These are phyloP conservation scores for Cucumis melo DNA, from an alignment of 306 rosid genomes.

Conservation along the genomic window DNA sequence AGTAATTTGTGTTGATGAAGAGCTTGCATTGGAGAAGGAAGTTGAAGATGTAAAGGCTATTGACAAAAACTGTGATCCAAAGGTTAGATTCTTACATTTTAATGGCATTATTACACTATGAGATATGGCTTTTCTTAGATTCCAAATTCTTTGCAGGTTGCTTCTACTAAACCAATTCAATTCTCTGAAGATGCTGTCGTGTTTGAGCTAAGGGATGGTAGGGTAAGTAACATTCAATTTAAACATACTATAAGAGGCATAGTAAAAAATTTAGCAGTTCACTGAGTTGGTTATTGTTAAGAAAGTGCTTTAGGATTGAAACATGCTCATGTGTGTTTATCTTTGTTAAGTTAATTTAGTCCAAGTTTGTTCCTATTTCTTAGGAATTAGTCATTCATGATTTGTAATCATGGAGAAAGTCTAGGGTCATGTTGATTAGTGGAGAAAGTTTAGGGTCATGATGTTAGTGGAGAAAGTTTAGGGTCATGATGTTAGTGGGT, in stretches of 20 bases:
- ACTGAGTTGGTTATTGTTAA: no score
- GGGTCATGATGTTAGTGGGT: no score
- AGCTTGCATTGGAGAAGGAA: constrained; percentile 22
- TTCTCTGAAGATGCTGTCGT: constrained; percentile 60
- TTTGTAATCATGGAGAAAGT: no score
- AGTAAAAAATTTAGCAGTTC: background rate
- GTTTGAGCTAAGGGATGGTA: constrained; percentile 81
- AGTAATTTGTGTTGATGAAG: constrained; percentile 17
- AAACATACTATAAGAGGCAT: background rate
- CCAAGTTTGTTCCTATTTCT: no score
- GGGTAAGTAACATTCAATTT: constrained; percentile 38
- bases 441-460: no score
- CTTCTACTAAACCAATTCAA: constrained; percentile 65
- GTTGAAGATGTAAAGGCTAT: constrained; percentile 8
- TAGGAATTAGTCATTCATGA: no score
- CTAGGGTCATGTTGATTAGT: no score
- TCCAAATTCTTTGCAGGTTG: constrained; percentile 41
- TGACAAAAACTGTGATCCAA: constrained; percentile 41
- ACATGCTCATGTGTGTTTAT: no score
- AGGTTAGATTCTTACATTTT: constrained; percentile 27
- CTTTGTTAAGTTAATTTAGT: no score
- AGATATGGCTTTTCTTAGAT: background rate
- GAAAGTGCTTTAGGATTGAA: no score
- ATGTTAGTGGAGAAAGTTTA: no score
- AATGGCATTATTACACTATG: background rate